Percentiles rank a stretch among this genome's conserved stretches.
Evolutionary conservation across 768 basidiomycete genomes (phyloP).

Genomic region (Paxillus involutus): DNA sequence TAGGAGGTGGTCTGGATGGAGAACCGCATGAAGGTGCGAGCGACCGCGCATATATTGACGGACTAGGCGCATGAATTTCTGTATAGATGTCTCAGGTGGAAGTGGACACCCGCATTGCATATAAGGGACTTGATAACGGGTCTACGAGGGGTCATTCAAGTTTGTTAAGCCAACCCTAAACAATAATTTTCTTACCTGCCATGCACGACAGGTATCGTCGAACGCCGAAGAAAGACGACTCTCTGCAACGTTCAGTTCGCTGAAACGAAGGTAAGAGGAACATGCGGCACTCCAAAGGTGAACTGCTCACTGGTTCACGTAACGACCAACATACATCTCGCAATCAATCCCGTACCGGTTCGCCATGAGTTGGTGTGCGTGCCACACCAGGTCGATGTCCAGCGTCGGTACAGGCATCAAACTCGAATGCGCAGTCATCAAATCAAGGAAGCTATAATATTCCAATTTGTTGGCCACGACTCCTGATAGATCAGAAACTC

Average conservation of each 20-base stretch:
- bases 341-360: slow-evolving; percentile 47
- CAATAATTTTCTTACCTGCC: slow-evolving; percentile 37
- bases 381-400: slow-evolving; percentile 79
- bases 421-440: slow-evolving; percentile 44
- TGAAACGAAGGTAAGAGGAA: slow-evolving; percentile 20
- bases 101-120: slow-evolving; percentile 60
- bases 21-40: slow-evolving; percentile 33
- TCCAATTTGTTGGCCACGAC: not conserved
- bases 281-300: not conserved
- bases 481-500: slow-evolving; percentile 9
- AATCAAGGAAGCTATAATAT: slow-evolving; percentile 49
- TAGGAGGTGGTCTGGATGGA: slow-evolving; percentile 38
- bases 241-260: slow-evolving; percentile 52
- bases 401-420: slow-evolving; percentile 58
- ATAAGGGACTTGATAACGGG: slow-evolving; percentile 52
- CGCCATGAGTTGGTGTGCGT: slow-evolving; percentile 65
- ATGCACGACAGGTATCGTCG: slow-evolving; percentile 51
- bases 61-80: slow-evolving; percentile 39
- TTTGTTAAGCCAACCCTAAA: not conserved
- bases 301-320: slow-evolving; percentile 53
- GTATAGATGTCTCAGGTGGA: slow-evolving; percentile 43
- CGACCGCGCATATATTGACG: slow-evolving; percentile 17
- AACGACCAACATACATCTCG: slow-evolving; percentile 40
- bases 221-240: slow-evolving; percentile 42
- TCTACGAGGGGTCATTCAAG: slow-evolving; percentile 17